Evolutionary conservation across 345 rosid species (phyloP), one percentile per base, ranked within the genome.

Genomic region (Acer negundo): DNA sequence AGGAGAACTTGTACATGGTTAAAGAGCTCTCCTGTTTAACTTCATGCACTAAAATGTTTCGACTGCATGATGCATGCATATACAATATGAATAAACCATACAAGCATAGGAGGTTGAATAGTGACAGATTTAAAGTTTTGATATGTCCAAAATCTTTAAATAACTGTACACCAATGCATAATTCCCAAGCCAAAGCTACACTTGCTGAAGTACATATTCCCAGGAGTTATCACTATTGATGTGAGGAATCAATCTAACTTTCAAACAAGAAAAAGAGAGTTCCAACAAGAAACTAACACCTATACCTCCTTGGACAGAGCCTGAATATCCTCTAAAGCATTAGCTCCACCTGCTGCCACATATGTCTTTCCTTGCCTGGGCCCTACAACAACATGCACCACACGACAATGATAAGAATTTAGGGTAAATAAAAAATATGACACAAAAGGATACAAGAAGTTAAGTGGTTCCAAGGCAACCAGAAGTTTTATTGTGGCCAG

Each of bases 241-340:
- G 75, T 23, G 72, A 31, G n/a, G 19, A 62, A 53, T 38, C 44
- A 72, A 51, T 49, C 24, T 67, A 53, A 44, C 62, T 70, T 59
- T 59, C 59, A 23, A 62, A 74, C 38, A 23, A 70, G 12, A 63
- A 23, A 71, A 61, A 15, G 24, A 70, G 55, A 49, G 72, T 17
- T 71, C 46, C 19, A 61, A 46, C 51, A 51, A 69, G 46, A 69
- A 78, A 4, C 11, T 71, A 75, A 55, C 46, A 74, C 19, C 20
- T 35, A 71, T 90, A 93, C 99, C 97, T 91, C 99, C 83, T 92
- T 90, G 42, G 95, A 90, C 82, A 96, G 80, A 64, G 92, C 88
- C 75, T 82, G 87, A 73, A 90, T 71, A 71, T 94, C 94, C 1
- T 74, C 86, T 10, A 84, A 78, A 75, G 90, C 85, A 80, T 86